Base-by-base conservation (phyloP, 805 yeast genomes). In the Citeromyces matritensis region DNA sequence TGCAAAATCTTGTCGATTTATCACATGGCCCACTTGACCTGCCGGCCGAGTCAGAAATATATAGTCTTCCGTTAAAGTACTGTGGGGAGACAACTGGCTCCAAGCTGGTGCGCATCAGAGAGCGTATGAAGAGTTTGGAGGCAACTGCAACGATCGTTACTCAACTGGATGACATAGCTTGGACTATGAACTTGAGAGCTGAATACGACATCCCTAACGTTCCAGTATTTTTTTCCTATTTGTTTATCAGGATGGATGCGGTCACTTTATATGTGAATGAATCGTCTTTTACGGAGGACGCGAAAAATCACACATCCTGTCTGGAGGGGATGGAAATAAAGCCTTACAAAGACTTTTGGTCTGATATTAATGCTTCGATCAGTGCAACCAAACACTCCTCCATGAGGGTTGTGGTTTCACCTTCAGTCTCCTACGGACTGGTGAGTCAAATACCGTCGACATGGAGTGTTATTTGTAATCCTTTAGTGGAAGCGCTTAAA, bases 91-190 rank as follows among this genome's bases (percentile, higher is more conserved):
- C 44, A 12, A 42, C 48, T 6, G 32, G 42, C 21, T 45, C 47
- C 11, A 63, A 63, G 36, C 39, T 61, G 21, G 36, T 36, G 6
- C 42, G 44, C 24, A 44, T 35, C 9, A 31, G 33, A 25, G 30
- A 42, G 9, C 35, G 43, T 48, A 35, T 55, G 41, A 26, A 26
- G 30, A 36, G 50, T 26, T 36, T 48, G 29, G 36, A 48, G 23
- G 45, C 67, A 35, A 40, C 50, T 39, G 65, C 70, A 2, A 59
- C 82, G 29, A 57, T 85, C 9, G 59, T 82, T 3, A 62, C 73
- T n/a, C 73, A 85, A 1, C 52, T 82, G 32, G 94, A 83, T 53
- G 91, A 83, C 39, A 65, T 81, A 35, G 86, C 91, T n/a, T 83
- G 94, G 94, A 53, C 81, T 30, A 63, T 81, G 45, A 83, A 83